Conservation (phyloP, 345 rosid species). For the Triadica sebifera region DNA sequence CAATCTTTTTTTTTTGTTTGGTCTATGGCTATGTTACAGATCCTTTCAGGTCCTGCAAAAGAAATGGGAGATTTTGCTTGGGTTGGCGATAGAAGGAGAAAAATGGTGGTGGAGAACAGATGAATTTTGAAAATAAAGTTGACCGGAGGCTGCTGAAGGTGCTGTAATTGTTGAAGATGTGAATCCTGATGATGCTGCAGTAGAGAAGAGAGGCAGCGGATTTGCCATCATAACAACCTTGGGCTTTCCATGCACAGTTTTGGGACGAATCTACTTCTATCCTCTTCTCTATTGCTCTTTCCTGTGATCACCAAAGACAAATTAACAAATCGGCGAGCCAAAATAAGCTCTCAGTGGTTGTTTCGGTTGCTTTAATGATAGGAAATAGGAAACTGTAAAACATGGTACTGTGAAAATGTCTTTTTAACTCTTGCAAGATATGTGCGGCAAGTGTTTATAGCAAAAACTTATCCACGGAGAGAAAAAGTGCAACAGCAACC, state of each 20-base stretch:
- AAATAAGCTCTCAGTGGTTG: not conserved
- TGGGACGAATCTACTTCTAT: constrained; percentile 35
- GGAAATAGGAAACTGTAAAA: not conserved
- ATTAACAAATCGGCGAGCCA: not conserved
- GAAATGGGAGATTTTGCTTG: constrained; percentile 32
- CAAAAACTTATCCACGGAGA: not conserved
- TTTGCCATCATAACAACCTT: constrained; percentile 35
- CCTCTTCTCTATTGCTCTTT: constrained; percentile 60
- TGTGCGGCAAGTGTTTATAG: not conserved
- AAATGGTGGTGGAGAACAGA: constrained; percentile 13
- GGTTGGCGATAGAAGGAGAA: constrained; percentile 20
- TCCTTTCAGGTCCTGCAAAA: constrained; percentile 28
- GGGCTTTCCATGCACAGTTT: constrained; percentile 35
- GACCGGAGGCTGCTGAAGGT: constrained; percentile 37
- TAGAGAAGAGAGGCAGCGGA: constrained; percentile 40
- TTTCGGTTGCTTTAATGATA: not conserved
- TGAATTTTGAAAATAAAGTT: constrained; percentile 25
- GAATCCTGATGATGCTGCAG: constrained; percentile 99
- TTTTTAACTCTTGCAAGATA: not conserved
- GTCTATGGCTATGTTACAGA: not conserved
- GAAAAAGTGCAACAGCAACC: not conserved
- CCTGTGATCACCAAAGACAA: constrained; percentile 32
- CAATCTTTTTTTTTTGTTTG: not conserved
- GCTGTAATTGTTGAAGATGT: constrained; percentile 39
- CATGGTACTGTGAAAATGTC: not conserved